These are phyloP conservation scores for Orobanche coerulescens DNA, from an alignment of 257 asterid species.

Conservation along the genomic window DNA sequence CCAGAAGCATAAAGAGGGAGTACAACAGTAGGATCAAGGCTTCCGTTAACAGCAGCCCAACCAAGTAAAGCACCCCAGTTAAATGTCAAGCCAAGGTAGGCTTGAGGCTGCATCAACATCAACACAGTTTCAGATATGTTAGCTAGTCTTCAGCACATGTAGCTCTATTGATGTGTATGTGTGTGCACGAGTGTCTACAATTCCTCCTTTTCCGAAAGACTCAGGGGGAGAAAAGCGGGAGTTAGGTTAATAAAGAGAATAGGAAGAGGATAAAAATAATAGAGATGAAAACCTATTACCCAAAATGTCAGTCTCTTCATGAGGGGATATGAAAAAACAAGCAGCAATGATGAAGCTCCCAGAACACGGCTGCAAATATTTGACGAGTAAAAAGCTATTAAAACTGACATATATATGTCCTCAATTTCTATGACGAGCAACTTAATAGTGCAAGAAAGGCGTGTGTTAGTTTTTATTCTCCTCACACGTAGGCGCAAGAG, in stretches of 20 bases:
- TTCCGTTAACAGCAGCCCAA: constrained; percentile 87
- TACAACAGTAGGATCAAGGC: constrained; percentile 57
- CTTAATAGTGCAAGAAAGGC: background rate
- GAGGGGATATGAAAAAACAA: constrained; percentile 76
- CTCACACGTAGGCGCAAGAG: no score
- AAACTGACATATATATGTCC: constrained; percentile 1
- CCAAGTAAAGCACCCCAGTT: constrained; percentile 86
- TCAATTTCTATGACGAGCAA: constrained; percentile 9
- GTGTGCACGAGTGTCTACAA: background rate
- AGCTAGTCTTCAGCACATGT: constrained; percentile 9
- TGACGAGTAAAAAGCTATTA: constrained; percentile 11
- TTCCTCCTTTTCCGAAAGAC: background rate
- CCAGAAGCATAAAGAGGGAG: constrained; percentile 66
- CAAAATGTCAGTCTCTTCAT: constrained; percentile 87
- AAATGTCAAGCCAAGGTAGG: constrained; percentile 76
- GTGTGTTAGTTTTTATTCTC: no score
- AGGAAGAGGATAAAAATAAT: background rate
- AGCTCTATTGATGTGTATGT: background rate
- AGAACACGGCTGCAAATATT: constrained; percentile 52
- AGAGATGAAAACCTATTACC: constrained; percentile 37
- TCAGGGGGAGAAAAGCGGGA: background rate
- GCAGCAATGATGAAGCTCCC: constrained; percentile 69
- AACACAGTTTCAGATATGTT: constrained; percentile 17
- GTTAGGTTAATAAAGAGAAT: background rate
- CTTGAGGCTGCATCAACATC: constrained; percentile 77